Conservation (phyloP, 1,284 basidiomycete species). For the Ganoderma meredithae region DNA sequence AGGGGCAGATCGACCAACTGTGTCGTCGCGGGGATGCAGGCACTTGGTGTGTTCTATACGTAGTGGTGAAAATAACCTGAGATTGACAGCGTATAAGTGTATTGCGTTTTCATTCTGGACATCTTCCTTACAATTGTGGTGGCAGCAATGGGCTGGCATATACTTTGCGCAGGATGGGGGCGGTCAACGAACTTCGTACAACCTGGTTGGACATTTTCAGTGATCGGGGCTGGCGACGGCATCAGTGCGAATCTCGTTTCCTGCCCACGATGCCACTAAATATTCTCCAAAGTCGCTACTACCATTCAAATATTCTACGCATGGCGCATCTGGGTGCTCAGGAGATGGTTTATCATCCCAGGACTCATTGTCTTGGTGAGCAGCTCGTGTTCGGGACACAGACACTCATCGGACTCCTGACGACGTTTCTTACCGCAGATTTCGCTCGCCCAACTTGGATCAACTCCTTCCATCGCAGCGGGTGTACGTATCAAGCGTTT, state of each 20-base stretch:
- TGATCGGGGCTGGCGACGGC: conserved; percentile 20
- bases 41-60: no score
- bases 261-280: neutral
- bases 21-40: no score
- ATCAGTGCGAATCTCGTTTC: conserved; percentile 13
- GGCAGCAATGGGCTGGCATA: conserved; percentile 21
- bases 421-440: neutral
- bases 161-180: conserved; percentile 22
- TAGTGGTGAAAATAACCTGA: no score
- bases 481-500: no score
- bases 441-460: conserved; percentile 13
- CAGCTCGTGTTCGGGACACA: neutral
- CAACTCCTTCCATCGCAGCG: conserved; percentile 16
- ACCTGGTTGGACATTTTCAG: conserved; percentile 27
- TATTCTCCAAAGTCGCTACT: conserved; percentile 16
- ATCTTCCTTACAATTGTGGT: conserved; percentile 23
- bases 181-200: conserved; percentile 17
- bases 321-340: conserved; percentile 32
- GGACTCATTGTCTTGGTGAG: conserved; percentile 17
- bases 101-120: conserved; percentile 28
- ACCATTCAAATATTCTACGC: conserved; percentile 31
- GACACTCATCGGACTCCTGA: neutral
- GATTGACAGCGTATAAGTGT: no score
- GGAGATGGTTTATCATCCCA: conserved; percentile 23
- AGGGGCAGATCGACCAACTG: no score